These are phyloP conservation scores for Tetrapisispora fleetii DNA, from an alignment of 805 yeast genomes.

Conservation along the genomic window DNA sequence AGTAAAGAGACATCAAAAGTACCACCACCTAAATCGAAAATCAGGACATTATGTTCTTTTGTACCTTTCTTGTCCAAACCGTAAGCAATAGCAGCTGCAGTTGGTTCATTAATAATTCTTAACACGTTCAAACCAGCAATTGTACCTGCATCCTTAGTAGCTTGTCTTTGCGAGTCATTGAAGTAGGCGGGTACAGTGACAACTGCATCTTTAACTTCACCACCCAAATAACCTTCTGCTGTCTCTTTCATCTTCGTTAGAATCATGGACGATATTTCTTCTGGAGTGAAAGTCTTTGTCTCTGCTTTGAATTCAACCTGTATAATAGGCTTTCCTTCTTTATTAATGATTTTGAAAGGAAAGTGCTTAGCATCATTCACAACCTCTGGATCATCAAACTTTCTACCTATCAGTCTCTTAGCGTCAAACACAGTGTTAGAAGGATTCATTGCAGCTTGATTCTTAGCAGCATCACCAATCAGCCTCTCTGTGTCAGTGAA, in stretches of 20 bases:
- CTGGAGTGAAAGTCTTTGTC: conserved; percentile 81
- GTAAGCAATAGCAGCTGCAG: conserved; percentile 96
- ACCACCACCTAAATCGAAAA: conserved; percentile 97
- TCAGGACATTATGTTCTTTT: conserved; percentile 78
- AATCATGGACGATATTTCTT: conserved; percentile 91
- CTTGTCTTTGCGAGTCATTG: conserved; percentile 97
- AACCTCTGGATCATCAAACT: conserved; percentile 71
- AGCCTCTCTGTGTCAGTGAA: conserved; percentile 88
- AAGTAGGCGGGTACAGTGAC: conserved; percentile 96
- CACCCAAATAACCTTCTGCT: conserved; percentile 82
- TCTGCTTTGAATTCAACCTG: conserved; percentile 79
- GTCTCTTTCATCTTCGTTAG: conserved; percentile 82
- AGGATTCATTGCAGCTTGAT: conserved; percentile 93
- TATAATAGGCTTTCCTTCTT: conserved; percentile 69
- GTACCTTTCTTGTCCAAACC: conserved; percentile 74
- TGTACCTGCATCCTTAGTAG: conserved; percentile 94
- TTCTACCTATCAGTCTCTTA: conserved; percentile 89
- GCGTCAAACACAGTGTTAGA: conserved; percentile 83
- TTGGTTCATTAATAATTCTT: conserved; percentile 94
- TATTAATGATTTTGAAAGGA: conserved; percentile 74
- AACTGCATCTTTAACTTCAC: conserved; percentile 77
- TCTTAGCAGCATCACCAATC: conserved; percentile 95
- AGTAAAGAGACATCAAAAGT: conserved; percentile 92
- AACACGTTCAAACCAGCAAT: conserved; percentile 92
- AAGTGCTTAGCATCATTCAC: conserved; percentile 69